Evolutionary conservation across 495 filamentous ascomycete species (phyloP).

Genomic region (Pseudoneurospora amorphoporcata): DNA sequence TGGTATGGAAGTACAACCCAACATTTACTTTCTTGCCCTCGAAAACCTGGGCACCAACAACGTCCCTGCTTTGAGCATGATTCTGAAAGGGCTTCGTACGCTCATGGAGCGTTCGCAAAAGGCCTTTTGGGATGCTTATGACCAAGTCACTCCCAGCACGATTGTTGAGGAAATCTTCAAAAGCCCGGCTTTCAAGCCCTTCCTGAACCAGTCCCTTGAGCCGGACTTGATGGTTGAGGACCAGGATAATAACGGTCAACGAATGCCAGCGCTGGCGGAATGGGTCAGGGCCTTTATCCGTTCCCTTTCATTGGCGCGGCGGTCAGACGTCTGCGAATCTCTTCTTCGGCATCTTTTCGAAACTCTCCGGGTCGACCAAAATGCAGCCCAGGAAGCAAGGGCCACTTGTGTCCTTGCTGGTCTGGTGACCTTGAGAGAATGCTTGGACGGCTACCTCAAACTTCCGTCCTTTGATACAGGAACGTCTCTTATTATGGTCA

Average conservation of each 20-base stretch:
- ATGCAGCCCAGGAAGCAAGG: conserved; percentile 25
- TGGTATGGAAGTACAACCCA: conserved; percentile 57
- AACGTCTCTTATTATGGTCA: conserved; percentile 41
- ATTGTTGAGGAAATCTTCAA: conserved; percentile 69
- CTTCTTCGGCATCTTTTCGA: conserved; percentile 60
- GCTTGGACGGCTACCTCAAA: conserved; percentile 34
- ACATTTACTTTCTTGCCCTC: conserved; percentile 64
- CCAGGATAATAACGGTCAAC: conserved; percentile 37
- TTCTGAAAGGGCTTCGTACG: conserved; percentile 53
- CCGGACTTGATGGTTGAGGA: conserved; percentile 45
- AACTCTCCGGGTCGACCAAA: conserved; percentile 43
- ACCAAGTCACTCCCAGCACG: conserved; percentile 59
- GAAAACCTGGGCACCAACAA: conserved; percentile 59
- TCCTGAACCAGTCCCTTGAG: conserved; percentile 47
- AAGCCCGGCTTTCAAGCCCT: conserved; percentile 53
- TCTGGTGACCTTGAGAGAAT: conserved; percentile 33
- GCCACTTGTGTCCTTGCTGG: conserved; percentile 37
- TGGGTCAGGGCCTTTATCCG: conserved; percentile 67
- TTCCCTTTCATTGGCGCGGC: conserved; percentile 62
- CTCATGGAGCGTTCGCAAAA: conserved; percentile 62
- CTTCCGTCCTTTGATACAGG: conserved; percentile 31
- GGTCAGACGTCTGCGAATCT: conserved; percentile 60
- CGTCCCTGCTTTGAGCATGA: conserved; percentile 44
- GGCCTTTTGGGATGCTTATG: conserved; percentile 81
- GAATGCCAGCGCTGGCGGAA: conserved; percentile 37